Evolutionary conservation across 169 alveolate species (phyloP).

Genomic region (Plasmodium vinckei): DNA sequence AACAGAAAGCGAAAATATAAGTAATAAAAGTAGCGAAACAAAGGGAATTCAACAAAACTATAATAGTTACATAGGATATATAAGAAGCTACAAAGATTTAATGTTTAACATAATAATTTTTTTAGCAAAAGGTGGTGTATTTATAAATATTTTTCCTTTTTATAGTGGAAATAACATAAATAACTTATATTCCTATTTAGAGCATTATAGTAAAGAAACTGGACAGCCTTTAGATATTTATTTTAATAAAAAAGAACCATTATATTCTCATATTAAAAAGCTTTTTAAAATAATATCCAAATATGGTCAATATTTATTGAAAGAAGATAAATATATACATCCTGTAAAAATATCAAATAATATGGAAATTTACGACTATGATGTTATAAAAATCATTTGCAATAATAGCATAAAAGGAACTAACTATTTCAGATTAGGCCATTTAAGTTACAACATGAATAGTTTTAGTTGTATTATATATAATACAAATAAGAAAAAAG

Average conservation of each 20-base stretch:
- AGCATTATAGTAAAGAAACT: conserved; percentile 75
- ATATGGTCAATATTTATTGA: conserved; percentile 59
- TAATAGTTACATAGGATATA: conserved; percentile 69
- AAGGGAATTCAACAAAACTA: neutral
- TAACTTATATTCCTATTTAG: conserved; percentile 47
- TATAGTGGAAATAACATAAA: conserved; percentile 75
- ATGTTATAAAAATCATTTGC: conserved; percentile 54
- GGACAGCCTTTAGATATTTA: conserved; percentile 74
- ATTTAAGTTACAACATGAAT: conserved; percentile 42
- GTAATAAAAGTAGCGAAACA: neutral
- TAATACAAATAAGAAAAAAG: conserved; percentile 43
- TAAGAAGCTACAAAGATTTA: conserved; percentile 55
- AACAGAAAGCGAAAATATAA: neutral
- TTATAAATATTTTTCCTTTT: conserved; percentile 60
- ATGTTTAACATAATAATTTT: conserved; percentile 54
- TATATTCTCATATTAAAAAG: conserved; percentile 70
- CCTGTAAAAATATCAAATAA: conserved; percentile 49
- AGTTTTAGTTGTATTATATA: conserved; percentile 72
- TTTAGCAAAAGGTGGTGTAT: conserved; percentile 72
- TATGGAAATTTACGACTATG: conserved; percentile 68
- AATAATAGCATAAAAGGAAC: conserved; percentile 62
- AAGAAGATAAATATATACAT: conserved; percentile 24
- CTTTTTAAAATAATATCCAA: conserved; percentile 53
- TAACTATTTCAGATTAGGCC: conserved; percentile 43
- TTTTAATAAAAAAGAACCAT: conserved; percentile 74